Evolutionary conservation across 352 stramenopile genomes (phyloP).

Genomic region (Globisporangium radiosum): DNA sequence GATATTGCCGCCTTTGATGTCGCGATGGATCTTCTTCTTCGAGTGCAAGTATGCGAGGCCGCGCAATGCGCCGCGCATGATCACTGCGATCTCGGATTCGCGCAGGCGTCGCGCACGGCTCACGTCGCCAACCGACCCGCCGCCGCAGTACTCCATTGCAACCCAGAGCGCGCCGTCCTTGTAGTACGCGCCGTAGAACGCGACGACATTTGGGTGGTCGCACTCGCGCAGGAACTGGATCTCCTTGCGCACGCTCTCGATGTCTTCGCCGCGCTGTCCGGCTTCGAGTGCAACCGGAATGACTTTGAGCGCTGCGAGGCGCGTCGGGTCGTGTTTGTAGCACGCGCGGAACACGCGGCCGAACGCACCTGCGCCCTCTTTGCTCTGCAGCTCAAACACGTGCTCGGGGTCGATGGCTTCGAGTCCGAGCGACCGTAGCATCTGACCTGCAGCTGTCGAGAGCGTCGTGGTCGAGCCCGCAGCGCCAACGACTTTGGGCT

Average conservation of each 20-base stretch:
- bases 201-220: constrained; percentile 71
- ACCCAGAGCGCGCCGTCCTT: constrained; percentile 84
- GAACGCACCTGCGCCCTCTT: constrained; percentile 66
- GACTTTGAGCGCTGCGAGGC: constrained; percentile 62
- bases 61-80: constrained; percentile 64
- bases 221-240: constrained; percentile 71
- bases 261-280: constrained; percentile 55
- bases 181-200: constrained; percentile 75
- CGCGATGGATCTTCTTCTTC: constrained; percentile 88
- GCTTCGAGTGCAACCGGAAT: constrained; percentile 61
- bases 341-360: constrained; percentile 60
- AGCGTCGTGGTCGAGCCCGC: constrained; percentile 1
- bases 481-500: not conserved
- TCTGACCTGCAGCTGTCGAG: constrained; percentile 13
- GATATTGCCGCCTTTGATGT: constrained; percentile 94
- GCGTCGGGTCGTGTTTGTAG: constrained; percentile 32
- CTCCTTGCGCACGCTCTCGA: constrained; percentile 61
- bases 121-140: constrained; percentile 77
- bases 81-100: constrained; percentile 73
- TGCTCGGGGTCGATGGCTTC: constrained; percentile 56
- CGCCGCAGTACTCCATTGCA: constrained; percentile 87
- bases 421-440: constrained; percentile 50
- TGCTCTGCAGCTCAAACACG: constrained; percentile 64
- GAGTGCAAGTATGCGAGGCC: constrained; percentile 84
- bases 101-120: constrained; percentile 32